phyloP scores from a whole-genome alignment of 805 yeast genomes.

The Komagataella mondaviorum region DNA sequence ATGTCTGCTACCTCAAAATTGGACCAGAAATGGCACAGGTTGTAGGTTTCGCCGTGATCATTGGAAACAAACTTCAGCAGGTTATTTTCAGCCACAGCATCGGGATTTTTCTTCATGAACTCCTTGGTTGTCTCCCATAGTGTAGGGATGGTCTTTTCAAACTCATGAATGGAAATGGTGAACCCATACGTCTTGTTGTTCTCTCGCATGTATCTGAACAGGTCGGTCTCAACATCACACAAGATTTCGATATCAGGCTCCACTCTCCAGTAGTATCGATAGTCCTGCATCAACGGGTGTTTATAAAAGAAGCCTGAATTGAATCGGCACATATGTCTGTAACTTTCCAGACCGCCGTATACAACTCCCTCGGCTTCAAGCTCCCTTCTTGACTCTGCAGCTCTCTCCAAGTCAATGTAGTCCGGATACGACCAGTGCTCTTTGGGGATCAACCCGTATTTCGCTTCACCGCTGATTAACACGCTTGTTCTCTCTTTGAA shows the following conservation, averaged over 20 bases:
- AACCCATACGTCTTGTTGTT: constrained; percentile 34
- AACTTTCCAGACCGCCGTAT: constrained; percentile 47
- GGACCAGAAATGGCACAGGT: constrained; percentile 49
- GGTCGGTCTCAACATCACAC: constrained; percentile 39
- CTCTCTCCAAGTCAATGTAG: constrained; percentile 21
- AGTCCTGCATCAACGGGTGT: constrained; percentile 26
- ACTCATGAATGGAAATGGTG: constrained; percentile 35
- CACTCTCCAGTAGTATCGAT: constrained; percentile 46
- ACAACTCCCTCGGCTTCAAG: constrained; percentile 21
- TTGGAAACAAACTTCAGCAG: constrained; percentile 26
- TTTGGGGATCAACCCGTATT: constrained; percentile 27
- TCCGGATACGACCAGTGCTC: constrained; percentile 35
- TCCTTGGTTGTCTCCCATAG: constrained; percentile 32
- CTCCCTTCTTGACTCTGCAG: constrained; percentile 14
- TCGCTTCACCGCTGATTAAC: constrained; percentile 25
- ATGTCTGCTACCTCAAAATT: constrained; percentile 55
- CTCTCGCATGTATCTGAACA: constrained; percentile 33
- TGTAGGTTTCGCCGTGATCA: constrained; percentile 30
- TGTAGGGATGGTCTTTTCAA: constrained; percentile 29
- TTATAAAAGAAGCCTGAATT: constrained; percentile 39
- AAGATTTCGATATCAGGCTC: constrained; percentile 36
- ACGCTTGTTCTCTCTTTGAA: constrained; percentile 19
- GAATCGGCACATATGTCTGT: constrained; percentile 56
- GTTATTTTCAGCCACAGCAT: constrained; percentile 23
- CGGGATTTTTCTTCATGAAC: constrained; percentile 23